A percentile compares a stretch with the other conserved stretches of the same genome.
Conservation (phyloP, 441 rosid species). For the Dalechampia spathulata region DNA sequence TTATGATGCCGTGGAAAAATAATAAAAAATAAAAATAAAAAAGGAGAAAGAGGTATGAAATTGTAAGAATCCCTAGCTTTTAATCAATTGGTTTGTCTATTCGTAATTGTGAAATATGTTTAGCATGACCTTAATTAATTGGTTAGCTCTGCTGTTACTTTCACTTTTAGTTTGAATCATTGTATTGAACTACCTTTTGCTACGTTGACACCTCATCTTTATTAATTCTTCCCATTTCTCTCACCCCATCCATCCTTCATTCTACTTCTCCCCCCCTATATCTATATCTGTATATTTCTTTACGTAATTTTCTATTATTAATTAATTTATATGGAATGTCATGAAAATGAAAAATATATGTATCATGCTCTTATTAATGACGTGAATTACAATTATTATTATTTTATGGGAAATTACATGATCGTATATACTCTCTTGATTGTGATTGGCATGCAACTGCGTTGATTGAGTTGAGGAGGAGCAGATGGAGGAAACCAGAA, state of each 20-base stretch:
- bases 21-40: too few relatives aligned
- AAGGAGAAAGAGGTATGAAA: conserved; percentile 6
- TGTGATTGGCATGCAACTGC: too few relatives aligned
- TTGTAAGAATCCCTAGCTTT: neutral
- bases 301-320: too few relatives aligned
- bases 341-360: too few relatives aligned
- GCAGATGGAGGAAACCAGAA: conserved; percentile 8
- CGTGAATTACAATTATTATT: too few relatives aligned
- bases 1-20: neutral
- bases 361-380: too few relatives aligned
- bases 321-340: too few relatives aligned
- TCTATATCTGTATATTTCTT: too few relatives aligned
- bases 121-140: conserved; percentile 15
- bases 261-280: too few relatives aligned
- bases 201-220: conserved; percentile 23
- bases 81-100: conserved; percentile 13
- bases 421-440: too few relatives aligned
- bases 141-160: conserved; percentile 29
- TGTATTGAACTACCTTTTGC: conserved; percentile 5
- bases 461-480: neutral
- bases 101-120: conserved; percentile 22
- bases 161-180: conserved; percentile 19
- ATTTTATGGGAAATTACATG: too few relatives aligned
- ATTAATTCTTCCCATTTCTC: neutral
- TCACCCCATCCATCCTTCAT: too few relatives aligned